Evolutionary conservation across 148 eudicot genomes (phyloP), one percentile per base, ranked within the genome.

Genomic region (Rhododendron henanense): DNA sequence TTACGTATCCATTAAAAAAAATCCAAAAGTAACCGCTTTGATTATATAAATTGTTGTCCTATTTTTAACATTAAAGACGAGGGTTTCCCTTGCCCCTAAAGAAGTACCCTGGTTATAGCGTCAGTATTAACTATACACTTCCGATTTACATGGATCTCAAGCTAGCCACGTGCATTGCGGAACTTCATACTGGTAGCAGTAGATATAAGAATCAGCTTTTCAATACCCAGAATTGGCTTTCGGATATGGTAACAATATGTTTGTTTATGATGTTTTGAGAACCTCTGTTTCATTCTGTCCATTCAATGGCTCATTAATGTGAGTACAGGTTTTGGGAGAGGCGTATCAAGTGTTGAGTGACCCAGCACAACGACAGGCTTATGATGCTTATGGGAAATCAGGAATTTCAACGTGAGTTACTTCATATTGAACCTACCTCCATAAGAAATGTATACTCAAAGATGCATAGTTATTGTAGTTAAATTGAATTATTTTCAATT

Each of bases 261-360:
- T 35, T 51, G 33, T 77, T 35, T 37, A 57, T 55, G 31, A 37
- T 18, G n/a, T 37, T 53, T 73, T 23, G 50, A 84, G 86, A 77
- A 39, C 35, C 41, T 48, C 21, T 14, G 35, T 25, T 76, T 39
- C 35, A 3, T 33, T 77, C n/a, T 23, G 44, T 23, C 10, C 69
- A 61, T 37, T 37, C 35, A 37, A 79, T 18, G 31, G 39, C 71
- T 67, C 16, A 19, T 51, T 78, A 3, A 71, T 79, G 83, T 81
- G 47, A 84, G 74, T 85, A 82, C 92, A 97, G 99, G 95, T 91
- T 85, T 78, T 97, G 82, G 99, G 99, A 86, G 98, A 97, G 92
- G 99, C 99, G 79, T 97, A 97, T 87, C 99, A 97, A 91, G 99
- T 97, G 76, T 74, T 97, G 88, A 97, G 99, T 89, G 98, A 97